A percentile compares a stretch with the other conserved stretches of the same genome.
phyloP scores from a whole-genome alignment of 768 basidiomycete species.

The Kondoa malvinella region DNA sequence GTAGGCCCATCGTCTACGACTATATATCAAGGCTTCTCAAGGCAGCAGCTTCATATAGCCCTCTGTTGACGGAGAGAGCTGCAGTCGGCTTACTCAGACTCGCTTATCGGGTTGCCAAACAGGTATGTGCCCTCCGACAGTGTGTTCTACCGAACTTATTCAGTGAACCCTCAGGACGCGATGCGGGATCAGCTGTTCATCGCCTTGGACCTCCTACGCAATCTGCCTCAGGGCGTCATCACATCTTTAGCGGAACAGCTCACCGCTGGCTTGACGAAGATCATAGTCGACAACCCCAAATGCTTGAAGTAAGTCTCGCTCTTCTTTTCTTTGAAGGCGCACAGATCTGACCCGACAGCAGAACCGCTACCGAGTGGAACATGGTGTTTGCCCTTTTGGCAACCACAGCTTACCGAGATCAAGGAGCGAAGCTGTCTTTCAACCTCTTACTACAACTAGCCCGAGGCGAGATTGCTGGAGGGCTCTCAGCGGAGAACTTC shows the following conservation, averaged over 20 bases:
- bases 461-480: slow-evolving; percentile 42
- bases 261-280: slow-evolving; percentile 55
- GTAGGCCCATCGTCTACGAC: slow-evolving; percentile 88
- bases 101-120: slow-evolving; percentile 62
- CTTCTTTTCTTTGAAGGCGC: background rate
- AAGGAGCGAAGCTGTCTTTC: slow-evolving; percentile 71
- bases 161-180: slow-evolving; percentile 42
- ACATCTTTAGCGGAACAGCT: slow-evolving; percentile 80
- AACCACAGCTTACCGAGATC: slow-evolving; percentile 65
- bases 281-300: slow-evolving; percentile 58
- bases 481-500: slow-evolving; percentile 62
- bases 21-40: slow-evolving; percentile 69
- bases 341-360: slow-evolving; percentile 27
- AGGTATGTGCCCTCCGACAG: slow-evolving; percentile 38
- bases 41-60: slow-evolving; percentile 61
- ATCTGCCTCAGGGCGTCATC: slow-evolving; percentile 56
- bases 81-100: slow-evolving; percentile 73
- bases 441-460: slow-evolving; percentile 54
- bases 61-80: slow-evolving; percentile 80
- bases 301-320: slow-evolving; percentile 45
- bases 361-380: slow-evolving; percentile 91
- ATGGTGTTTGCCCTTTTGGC: slow-evolving; percentile 73
- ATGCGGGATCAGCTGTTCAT: slow-evolving; percentile 88
- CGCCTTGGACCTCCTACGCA: slow-evolving; percentile 73
- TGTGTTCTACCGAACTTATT: slow-evolving; percentile 3